Conservation (phyloP, 306 rosid genomes). For the Acacia confusa region DNA sequence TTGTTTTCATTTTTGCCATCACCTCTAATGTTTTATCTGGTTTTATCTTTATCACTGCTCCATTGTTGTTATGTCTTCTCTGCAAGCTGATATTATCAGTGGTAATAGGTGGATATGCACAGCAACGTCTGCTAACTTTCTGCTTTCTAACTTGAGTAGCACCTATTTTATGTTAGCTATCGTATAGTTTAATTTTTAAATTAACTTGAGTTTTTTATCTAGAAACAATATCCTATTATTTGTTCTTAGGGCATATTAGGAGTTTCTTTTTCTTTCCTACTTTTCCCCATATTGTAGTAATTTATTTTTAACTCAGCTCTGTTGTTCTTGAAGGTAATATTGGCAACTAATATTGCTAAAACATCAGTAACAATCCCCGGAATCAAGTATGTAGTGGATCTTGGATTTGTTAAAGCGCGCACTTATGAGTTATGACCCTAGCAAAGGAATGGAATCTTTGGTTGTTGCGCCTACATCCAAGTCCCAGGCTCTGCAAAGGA, state of each 20-base stretch:
- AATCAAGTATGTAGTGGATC: constrained; percentile 90
- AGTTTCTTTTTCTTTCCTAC: no score
- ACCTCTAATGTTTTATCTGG: constrained; percentile 3
- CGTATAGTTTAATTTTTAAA: no score
- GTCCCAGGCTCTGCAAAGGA: constrained; percentile 95
- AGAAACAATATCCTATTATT: no score
- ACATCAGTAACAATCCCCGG: constrained; percentile 91
- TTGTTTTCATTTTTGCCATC: constrained; percentile 13
- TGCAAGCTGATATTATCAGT: constrained; percentile 7
- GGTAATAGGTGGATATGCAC: constrained; percentile 6
- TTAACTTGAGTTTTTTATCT: no score
- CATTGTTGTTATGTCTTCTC: constrained; percentile 2
- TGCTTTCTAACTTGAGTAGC: no score
- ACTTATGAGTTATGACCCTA: constrained; percentile 82
- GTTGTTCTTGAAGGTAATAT: constrained; percentile 60
- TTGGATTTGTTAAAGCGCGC: constrained; percentile 92
- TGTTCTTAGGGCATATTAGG: no score
- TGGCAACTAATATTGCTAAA: constrained; percentile 98
- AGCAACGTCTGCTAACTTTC: constrained; percentile 5
- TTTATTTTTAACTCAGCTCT: constrained; percentile 25
- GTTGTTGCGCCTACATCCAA: constrained; percentile 75
- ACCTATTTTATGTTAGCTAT: no score
- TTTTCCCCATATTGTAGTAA: no score
- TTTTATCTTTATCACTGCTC: neutral
- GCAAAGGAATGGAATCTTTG: constrained; percentile 90